Percentiles rank a stretch among this genome's conserved stretches.
These are phyloP conservation scores for Venturia pyrina DNA, from an alignment of 2,329 filamentous ascomycete genomes.

Conservation along the genomic window DNA sequence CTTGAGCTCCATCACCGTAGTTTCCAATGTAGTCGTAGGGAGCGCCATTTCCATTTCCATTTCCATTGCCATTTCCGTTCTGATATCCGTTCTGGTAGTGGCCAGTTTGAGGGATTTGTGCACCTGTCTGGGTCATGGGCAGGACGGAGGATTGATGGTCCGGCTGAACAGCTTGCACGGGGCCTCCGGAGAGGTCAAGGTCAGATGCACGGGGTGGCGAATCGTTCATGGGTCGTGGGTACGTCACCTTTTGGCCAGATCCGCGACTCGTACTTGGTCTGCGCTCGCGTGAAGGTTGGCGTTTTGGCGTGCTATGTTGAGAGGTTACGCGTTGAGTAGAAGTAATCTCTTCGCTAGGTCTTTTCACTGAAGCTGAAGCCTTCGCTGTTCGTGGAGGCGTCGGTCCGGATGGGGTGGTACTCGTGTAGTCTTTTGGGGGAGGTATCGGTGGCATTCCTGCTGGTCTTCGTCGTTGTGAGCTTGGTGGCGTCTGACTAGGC, in stretches of 20 bases:
- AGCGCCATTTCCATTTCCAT: conserved; percentile 6
- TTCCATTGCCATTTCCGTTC: background rate
- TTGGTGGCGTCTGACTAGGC: background rate
- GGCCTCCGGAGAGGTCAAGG: background rate
- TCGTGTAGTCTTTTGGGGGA: conserved; percentile 4
- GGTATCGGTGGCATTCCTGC: conserved; percentile 2
- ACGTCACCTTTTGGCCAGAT: background rate
- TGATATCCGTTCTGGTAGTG: background rate
- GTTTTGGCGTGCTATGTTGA: background rate
- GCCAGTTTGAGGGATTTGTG: background rate
- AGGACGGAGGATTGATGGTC: background rate
- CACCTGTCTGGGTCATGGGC: background rate
- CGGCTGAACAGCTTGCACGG: background rate
- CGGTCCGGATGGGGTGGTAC: background rate
- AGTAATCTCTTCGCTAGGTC: conserved; percentile 1
- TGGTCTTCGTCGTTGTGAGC: background rate
- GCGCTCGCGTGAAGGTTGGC: background rate
- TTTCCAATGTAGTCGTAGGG: background rate
- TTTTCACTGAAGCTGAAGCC: background rate
- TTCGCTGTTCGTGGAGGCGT: background rate
- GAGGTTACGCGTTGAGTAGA: background rate
- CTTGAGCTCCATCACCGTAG: background rate
- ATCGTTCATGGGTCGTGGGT: conserved; percentile 6
- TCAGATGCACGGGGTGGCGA: conserved; percentile 4
- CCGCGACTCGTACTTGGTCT: background rate